Base-by-base conservation (phyloP, 2,329 filamentous ascomycete species). In the Sordariomycetes sp. region DNA sequence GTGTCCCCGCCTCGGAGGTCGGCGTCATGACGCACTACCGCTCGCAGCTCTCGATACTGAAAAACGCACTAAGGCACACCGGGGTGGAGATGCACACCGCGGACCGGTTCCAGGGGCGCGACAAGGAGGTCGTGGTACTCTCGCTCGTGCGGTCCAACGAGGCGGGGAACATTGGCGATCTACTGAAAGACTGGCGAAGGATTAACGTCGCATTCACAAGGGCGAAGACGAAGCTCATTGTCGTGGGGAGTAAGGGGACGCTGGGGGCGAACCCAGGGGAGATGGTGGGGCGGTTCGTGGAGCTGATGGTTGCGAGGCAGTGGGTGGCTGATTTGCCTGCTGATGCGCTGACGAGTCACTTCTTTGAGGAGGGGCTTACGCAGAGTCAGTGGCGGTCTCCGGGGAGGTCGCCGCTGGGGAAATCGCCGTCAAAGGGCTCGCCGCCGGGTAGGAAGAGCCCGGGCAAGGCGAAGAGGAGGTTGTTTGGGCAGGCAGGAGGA, bases 21-120 rank as follows among this genome's bases (percentile, higher is more conserved):
- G 94, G 94, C 53, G 87, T 99, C 62, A 96, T 99, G 74, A 96
- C 94, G 17, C 90, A 96, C 70, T 99, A 99, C 70, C 88, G 94
- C 59, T 91, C 88, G 6, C 94, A 99, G 69, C 82, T 99, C 1
- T 85, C 89, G 0, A 75, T 96, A 2, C 77, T 99, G 1, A 88
- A 89, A 62, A 82, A 91, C 60, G 78, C 77, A 12, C 80, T 96
- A 36, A 81, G 82, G 35, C 74, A 72, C 50, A 58, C 76, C 0
- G 80, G 81, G 2, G 84, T 99, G 1, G 94, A 99, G 70, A 90
- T 97, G 79, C 90, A 99, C 70, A 97, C 94, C 0, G 91, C 94
- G 2, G 94, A 99, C 71, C 90, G 92, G 52, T 99, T 96, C 70
- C 94, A 99, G 68, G 94, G 94, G 7, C 82, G 94, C 10, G 94